Conservation (phyloP, 2,329 filamentous ascomycete genomes). For the Ophiognomonia clavigignenti-juglandacearum region DNA sequence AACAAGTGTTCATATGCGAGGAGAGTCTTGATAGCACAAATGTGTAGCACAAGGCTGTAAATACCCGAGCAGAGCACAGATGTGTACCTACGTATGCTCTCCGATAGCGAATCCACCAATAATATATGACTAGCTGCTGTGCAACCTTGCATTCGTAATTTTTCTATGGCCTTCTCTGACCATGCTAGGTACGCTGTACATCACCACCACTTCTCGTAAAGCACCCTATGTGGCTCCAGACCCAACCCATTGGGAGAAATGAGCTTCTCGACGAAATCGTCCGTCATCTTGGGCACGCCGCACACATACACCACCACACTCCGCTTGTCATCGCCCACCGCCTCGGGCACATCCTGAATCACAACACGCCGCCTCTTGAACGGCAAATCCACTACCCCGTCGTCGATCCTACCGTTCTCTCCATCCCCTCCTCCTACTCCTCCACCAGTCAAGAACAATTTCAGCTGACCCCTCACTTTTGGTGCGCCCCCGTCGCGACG, state of each 20-base stretch:
- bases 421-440: conserved; percentile 13
- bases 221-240: conserved; percentile 24
- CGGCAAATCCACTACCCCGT: conserved; percentile 24
- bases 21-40: not conserved
- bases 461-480: conserved; percentile 34
- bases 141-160: not conserved
- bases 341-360: conserved; percentile 34
- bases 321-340: conserved; percentile 31
- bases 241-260: conserved; percentile 24
- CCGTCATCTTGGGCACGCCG: conserved; percentile 65
- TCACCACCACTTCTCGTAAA: conserved; percentile 37
- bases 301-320: conserved; percentile 60
- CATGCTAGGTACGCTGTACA: not conserved
- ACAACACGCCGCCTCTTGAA: conserved; percentile 37
- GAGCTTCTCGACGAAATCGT: conserved; percentile 52
- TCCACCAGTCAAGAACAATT: conserved; percentile 41
- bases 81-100: not conserved
- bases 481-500: conserved; percentile 7
- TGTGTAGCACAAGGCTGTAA: not conserved
- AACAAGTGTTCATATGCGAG: not conserved
- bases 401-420: conserved; percentile 11
- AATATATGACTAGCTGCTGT: not conserved
- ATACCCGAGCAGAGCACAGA: not conserved
- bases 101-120: not conserved
- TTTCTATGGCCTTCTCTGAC: not conserved